These are phyloP conservation scores for Xylariales sp. DNA, from an alignment of 2,329 filamentous ascomycete species.

Conservation along the genomic window DNA sequence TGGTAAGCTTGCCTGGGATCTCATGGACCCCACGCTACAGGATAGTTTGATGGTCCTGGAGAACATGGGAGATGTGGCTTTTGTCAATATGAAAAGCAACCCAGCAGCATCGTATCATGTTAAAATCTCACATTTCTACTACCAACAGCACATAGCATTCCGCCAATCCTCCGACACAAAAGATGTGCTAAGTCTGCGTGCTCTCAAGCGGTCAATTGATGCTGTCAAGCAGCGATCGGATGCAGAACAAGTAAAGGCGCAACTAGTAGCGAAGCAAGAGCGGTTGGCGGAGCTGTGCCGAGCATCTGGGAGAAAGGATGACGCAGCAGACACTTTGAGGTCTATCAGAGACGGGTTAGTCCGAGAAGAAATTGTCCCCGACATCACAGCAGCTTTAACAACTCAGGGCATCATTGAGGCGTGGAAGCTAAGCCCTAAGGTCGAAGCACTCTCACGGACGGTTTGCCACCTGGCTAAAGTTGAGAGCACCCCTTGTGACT, in stretches of 20 bases:
- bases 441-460: slow-evolving; percentile 52
- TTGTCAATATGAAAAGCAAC: slow-evolving; percentile 18
- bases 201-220: slow-evolving; percentile 61
- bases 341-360: slow-evolving; percentile 60
- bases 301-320: slow-evolving; percentile 44
- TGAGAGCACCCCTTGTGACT: slow-evolving; percentile 51
- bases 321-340: slow-evolving; percentile 54
- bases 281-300: slow-evolving; percentile 59
- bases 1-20: slow-evolving; percentile 45
- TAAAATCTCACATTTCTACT: slow-evolving; percentile 70
- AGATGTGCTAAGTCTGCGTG: slow-evolving; percentile 44
- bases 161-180: slow-evolving; percentile 34
- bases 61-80: slow-evolving; percentile 38
- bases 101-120: slow-evolving; percentile 46
- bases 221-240: slow-evolving; percentile 50
- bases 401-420: slow-evolving; percentile 45
- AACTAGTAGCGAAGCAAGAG: slow-evolving; percentile 62
- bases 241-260: slow-evolving; percentile 54
- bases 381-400: slow-evolving; percentile 45
- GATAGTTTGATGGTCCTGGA: slow-evolving; percentile 53
- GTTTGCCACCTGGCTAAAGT: slow-evolving; percentile 57
- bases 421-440: slow-evolving; percentile 48
- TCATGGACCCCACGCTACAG: slow-evolving; percentile 51
- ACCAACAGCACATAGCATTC: slow-evolving; percentile 53
- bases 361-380: slow-evolving; percentile 50